Conservation (phyloP, 495 filamentous ascomycete genomes). For the Melanomma pulvis-pyrius region DNA sequence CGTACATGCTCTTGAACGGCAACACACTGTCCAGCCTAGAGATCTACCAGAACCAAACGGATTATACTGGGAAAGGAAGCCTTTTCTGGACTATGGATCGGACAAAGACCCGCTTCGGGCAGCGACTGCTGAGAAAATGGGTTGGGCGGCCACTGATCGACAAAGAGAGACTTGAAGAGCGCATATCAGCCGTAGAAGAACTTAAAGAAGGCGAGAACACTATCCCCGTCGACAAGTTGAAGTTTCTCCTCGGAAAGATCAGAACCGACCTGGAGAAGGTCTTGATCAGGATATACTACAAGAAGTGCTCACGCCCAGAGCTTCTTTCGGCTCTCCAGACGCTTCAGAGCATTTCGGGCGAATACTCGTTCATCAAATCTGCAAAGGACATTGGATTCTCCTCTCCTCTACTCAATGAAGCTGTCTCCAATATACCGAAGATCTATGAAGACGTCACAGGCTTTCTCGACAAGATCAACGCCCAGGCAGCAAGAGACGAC, state of each 20-base stretch:
- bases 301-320: constrained; percentile 81
- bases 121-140: constrained; percentile 88
- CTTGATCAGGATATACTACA: constrained; percentile 92
- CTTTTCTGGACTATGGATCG: constrained; percentile 95
- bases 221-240: constrained; percentile 70
- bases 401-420: constrained; percentile 69
- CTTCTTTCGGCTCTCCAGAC: constrained; percentile 83
- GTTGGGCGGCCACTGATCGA: constrained; percentile 90
- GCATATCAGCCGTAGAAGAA: constrained; percentile 89
- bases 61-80: constrained; percentile 82
- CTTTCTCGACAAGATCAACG: constrained; percentile 84
- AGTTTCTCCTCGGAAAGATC: constrained; percentile 66
- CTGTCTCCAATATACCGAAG: constrained; percentile 74
- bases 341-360: constrained; percentile 74
- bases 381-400: constrained; percentile 72
- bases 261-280: constrained; percentile 87
- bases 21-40: constrained; percentile 94
- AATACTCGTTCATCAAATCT: constrained; percentile 67
- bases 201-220: constrained; percentile 69
- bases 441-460: constrained; percentile 69
- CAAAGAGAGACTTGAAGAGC: constrained; percentile 72
- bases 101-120: constrained; percentile 87
- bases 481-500: constrained; percentile 77
- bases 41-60: constrained; percentile 93
- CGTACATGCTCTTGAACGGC: constrained; percentile 95